Conservation (phyloP, 2,329 filamentous ascomycete species). For the Alternaria sp. region DNA sequence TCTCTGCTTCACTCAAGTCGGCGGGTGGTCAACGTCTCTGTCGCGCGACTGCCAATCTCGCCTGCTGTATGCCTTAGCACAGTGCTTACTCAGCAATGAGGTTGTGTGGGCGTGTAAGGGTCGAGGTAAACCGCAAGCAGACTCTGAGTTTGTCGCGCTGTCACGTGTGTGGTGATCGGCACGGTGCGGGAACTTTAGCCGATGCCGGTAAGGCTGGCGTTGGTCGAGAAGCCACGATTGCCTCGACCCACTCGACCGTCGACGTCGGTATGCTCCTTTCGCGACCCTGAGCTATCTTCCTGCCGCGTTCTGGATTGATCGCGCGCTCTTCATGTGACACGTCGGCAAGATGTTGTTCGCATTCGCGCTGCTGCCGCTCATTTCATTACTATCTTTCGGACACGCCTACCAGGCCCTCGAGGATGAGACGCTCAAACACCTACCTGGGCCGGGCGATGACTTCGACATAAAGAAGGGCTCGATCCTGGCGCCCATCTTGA, state of each 20-base stretch:
- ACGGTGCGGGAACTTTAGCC: neutral
- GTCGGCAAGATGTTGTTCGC: conserved; percentile 28
- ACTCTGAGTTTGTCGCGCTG: conserved; percentile 8
- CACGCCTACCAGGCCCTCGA: conserved; percentile 70
- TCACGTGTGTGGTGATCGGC: conserved; percentile 26
- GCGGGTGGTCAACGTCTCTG: neutral
- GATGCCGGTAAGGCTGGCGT: neutral
- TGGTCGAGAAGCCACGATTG: conserved; percentile 9
- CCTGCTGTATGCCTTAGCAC: neutral
- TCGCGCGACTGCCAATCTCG: neutral
- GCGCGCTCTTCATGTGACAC: conserved; percentile 22
- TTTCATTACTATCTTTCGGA: conserved; percentile 37
- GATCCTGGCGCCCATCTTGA: conserved; percentile 85
- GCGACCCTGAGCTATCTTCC: neutral
- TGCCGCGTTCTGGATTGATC: neutral
- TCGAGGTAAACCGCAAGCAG: neutral
- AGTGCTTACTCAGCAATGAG: neutral
- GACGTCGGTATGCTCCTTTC: conserved; percentile 7
- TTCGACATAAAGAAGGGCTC: conserved; percentile 83
- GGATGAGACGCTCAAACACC: conserved; percentile 74
- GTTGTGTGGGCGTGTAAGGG: neutral
- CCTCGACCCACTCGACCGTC: conserved; percentile 3
- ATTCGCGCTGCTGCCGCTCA: conserved; percentile 34
- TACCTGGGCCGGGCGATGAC: conserved; percentile 75
- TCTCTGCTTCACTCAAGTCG: neutral